Conservation (phyloP, 1,284 basidiomycete species). For the Filobasidium uniguttulatum region DNA sequence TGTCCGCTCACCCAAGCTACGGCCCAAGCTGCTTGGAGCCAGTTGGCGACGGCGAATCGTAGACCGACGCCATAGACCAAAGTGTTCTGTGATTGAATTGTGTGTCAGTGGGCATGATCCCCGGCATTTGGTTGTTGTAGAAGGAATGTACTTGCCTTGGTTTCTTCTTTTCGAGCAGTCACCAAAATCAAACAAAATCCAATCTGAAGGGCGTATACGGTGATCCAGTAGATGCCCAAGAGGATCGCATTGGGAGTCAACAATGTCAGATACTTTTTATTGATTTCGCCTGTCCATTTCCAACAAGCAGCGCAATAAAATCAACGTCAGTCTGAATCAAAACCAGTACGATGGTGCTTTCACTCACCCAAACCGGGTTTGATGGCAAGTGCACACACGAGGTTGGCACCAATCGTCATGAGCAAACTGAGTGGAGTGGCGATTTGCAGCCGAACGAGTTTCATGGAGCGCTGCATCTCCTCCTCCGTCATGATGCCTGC, state of each 20-base stretch:
- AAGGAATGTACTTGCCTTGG: conserved; percentile 46
- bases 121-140: conserved; percentile 1
- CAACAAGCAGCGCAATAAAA: background rate
- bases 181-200: conserved; percentile 61
- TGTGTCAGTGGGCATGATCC: background rate
- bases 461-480: conserved; percentile 31
- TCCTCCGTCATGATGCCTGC: conserved; percentile 30
- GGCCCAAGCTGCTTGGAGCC: conserved; percentile 69
- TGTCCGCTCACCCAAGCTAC: conserved; percentile 52
- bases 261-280: conserved; percentile 46
- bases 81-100: conserved; percentile 39
- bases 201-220: conserved; percentile 35
- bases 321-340: background rate
- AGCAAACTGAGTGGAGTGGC: conserved; percentile 61
- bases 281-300: conserved; percentile 6
- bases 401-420: conserved; percentile 50
- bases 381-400: conserved; percentile 32
- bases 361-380: conserved; percentile 32
- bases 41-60: conserved; percentile 63
- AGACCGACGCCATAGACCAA: conserved; percentile 63
- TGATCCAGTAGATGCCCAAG: conserved; percentile 51
- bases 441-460: conserved; percentile 50
- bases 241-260: conserved; percentile 55
- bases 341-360: background rate
- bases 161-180: conserved; percentile 55